phyloP scores from a whole-genome alignment of 1,139 yeast species.

The Pichia kudriavzevii region DNA sequence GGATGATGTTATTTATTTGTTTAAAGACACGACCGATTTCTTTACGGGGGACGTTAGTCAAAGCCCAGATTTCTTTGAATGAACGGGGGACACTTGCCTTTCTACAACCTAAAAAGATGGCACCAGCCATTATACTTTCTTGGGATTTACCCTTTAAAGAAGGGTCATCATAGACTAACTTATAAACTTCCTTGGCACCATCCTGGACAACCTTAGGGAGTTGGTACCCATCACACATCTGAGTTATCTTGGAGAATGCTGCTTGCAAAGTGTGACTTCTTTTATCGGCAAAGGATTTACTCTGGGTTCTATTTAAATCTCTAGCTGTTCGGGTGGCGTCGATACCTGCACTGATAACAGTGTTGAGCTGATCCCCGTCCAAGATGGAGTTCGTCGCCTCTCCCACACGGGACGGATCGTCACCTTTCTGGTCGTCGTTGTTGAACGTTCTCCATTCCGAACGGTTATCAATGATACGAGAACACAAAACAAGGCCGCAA shows the following conservation, averaged over 20 bases:
- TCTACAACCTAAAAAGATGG: conserved; percentile 89
- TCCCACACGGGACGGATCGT: conserved; percentile 98
- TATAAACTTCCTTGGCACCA: conserved; percentile 94
- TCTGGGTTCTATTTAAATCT: conserved; percentile 85
- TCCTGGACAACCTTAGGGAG: conserved; percentile 93
- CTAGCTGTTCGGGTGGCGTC: conserved; percentile 74
- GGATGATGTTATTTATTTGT: conserved; percentile 69
- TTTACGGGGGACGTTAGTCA: conserved; percentile 88
- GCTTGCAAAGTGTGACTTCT: conserved; percentile 82
- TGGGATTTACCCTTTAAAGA: conserved; percentile 85
- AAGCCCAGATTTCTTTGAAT: conserved; percentile 91
- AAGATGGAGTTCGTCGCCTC: conserved; percentile 94
- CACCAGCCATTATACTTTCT: conserved; percentile 94
- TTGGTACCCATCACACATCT: conserved; percentile 96
- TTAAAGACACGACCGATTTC: conserved; percentile 88
- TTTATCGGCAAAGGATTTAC: conserved; percentile 74
- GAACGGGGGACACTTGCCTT: conserved; percentile 93
- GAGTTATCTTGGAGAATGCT: conserved; percentile 86
- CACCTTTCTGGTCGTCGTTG: conserved; percentile 96
- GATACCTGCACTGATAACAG: conserved; percentile 81
- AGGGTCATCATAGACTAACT: conserved; percentile 83
- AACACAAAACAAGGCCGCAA: conserved; percentile 91
- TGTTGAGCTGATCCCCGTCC: conserved; percentile 87
- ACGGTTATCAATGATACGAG: conserved; percentile 87
- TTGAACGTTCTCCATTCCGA: conserved; percentile 98